Evolutionary conservation across 192 early-diverging fungal species (phyloP).

Genomic region (Backusella parvicylindrica): DNA sequence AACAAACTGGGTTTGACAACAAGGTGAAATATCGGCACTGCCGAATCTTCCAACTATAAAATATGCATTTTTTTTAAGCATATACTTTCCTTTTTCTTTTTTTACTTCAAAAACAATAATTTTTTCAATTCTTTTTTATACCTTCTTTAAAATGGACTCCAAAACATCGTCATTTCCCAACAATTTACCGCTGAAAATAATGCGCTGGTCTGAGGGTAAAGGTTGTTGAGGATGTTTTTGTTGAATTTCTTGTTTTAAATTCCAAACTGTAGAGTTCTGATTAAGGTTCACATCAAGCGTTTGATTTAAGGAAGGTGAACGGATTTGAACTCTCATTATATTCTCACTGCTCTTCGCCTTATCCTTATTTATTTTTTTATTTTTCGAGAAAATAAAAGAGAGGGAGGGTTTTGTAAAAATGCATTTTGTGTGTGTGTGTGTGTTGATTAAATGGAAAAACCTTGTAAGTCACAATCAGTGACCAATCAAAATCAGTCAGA

Average conservation of each 20-base stretch:
- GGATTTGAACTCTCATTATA: neutral
- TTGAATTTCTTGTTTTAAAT: slow-evolving; percentile 22
- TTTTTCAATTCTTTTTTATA: neutral
- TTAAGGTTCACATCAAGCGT: slow-evolving; percentile 7
- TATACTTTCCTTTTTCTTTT: no score
- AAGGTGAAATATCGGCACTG: slow-evolving; percentile 28
- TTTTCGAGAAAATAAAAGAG: neutral
- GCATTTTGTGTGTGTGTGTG: neutral
- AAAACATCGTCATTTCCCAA: slow-evolving; percentile 18
- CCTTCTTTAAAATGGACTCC: slow-evolving; percentile 16
- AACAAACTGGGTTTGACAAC: slow-evolving; percentile 30
- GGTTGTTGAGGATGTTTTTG: slow-evolving; percentile 28
- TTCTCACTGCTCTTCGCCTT: neutral
- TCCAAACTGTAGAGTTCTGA: slow-evolving; percentile 4
- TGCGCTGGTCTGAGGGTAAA: slow-evolving; percentile 20
- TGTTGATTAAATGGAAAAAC: neutral
- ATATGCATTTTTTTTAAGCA: neutral
- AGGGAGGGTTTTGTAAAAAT: neutral
- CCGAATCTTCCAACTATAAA: slow-evolving; percentile 6
- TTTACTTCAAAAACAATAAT: no score
- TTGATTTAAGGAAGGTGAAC: slow-evolving; percentile 28
- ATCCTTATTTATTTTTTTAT: neutral
- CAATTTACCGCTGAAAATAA: slow-evolving; percentile 32
- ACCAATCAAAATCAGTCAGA: neutral
- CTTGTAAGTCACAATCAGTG: neutral